Evolutionary conservation across 2,329 filamentous ascomycete genomes (phyloP).

Genomic region (Diaporthe sp.): DNA sequence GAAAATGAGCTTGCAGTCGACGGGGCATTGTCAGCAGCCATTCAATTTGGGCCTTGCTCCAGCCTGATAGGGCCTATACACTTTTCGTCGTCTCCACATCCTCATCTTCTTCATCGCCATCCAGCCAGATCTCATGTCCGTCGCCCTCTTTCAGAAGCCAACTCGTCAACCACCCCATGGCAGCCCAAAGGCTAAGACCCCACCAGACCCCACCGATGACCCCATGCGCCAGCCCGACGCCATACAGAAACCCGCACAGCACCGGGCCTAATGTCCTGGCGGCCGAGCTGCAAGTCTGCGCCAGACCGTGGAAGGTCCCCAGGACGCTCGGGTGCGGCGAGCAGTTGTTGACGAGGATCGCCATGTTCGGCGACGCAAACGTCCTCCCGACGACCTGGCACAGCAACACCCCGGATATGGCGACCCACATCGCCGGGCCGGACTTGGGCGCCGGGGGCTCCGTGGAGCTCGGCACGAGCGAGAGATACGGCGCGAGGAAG

Average conservation of each 20-base stretch:
- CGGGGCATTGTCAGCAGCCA: not conserved
- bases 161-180: slow-evolving; percentile 61
- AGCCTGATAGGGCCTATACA: not conserved
- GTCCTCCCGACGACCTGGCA: slow-evolving; percentile 75
- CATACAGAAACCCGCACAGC: slow-evolving; percentile 70
- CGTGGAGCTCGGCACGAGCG: slow-evolving; percentile 69
- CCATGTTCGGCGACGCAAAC: slow-evolving; percentile 63
- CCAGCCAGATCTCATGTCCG: slow-evolving; percentile 73
- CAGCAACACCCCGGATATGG: slow-evolving; percentile 70
- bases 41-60: not conserved
- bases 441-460: slow-evolving; percentile 58
- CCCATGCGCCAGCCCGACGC: slow-evolving; percentile 65
- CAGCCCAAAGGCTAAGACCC: slow-evolving; percentile 61
- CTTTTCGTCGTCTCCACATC: slow-evolving; percentile 36
- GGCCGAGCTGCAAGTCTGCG: slow-evolving; percentile 68
- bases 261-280: slow-evolving; percentile 70
- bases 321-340: slow-evolving; percentile 59
- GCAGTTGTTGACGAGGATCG: slow-evolving; percentile 60
- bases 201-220: slow-evolving; percentile 70
- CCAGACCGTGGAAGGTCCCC: slow-evolving; percentile 59
- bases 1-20: too few species aligned
- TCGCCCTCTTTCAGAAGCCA: slow-evolving; percentile 69
- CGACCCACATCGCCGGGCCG: slow-evolving; percentile 70
- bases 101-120: slow-evolving; percentile 65
- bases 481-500: slow-evolving; percentile 75